phyloP scores from a whole-genome alignment of 352 stramenopile genomes.

The Phytopythium delawarense region DNA sequence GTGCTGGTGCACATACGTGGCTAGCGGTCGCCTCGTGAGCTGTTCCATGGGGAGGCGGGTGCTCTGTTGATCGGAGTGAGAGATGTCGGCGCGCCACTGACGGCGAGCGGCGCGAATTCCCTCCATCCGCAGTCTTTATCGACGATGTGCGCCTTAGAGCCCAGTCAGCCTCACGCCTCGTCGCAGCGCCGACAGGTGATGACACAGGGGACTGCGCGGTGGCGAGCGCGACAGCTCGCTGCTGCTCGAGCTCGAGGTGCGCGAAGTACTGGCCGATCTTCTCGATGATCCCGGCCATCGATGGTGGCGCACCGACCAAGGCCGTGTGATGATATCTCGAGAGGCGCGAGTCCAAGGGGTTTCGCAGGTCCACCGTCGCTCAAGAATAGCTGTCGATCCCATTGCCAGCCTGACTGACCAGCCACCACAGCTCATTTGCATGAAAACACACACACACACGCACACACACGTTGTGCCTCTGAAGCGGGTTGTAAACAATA shows the following conservation, averaged over 20 bases:
- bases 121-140: not conserved
- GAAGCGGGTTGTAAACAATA: not conserved
- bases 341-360: not conserved
- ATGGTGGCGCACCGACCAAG: too few species aligned
- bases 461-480: not conserved
- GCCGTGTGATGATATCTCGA: not conserved
- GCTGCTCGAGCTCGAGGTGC: conserved; percentile 53
- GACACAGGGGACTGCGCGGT: not conserved
- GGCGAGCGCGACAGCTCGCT: conserved; percentile 26
- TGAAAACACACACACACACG: not conserved
- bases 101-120: conserved; percentile 8
- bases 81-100: conserved; percentile 22
- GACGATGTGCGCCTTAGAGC: conserved; percentile 1
- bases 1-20: conserved; percentile 1
- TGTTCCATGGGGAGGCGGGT: conserved; percentile 1
- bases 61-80: conserved; percentile 5
- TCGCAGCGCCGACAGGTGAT: not conserved
- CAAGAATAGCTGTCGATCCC: too few species aligned
- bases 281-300: conserved; percentile 56
- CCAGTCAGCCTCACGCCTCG: conserved; percentile 1
- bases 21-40: not conserved
- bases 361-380: not conserved
- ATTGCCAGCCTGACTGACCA: too few species aligned
- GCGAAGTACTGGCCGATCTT: conserved; percentile 72
- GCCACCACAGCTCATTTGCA: not conserved